Percentiles rank a stretch among this genome's conserved stretches.
Conservation (phyloP, 371 early-diverging fungal genomes). For the Basidiobolus meristosporus region DNA sequence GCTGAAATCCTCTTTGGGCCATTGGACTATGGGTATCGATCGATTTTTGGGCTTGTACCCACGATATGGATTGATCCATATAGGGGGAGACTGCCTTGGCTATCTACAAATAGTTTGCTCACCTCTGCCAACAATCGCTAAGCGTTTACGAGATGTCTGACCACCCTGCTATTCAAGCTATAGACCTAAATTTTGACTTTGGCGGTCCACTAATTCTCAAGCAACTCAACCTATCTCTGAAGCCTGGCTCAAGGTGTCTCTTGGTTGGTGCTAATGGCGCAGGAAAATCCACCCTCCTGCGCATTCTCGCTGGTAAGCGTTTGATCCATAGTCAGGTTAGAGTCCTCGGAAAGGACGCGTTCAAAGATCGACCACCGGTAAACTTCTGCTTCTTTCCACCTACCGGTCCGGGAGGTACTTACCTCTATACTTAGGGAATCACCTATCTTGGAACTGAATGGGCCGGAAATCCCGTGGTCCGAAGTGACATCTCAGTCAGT, state of each 20-base stretch:
- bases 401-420: neutral
- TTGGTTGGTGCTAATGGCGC: constrained; percentile 71
- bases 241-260: neutral
- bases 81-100: no score
- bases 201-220: no score
- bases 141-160: no score
- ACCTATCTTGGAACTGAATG: constrained; percentile 72
- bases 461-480: constrained; percentile 31
- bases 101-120: no score
- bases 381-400: constrained; percentile 2
- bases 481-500: constrained; percentile 41
- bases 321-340: constrained; percentile 27
- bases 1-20: no score
- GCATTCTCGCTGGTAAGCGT: constrained; percentile 62
- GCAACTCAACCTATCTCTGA: no score
- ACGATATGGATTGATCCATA: no score
- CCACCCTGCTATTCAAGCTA: no score
- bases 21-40: no score
- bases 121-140: no score
- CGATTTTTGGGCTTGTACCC: no score
- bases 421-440: constrained; percentile 18
- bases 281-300: constrained; percentile 77
- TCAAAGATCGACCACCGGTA: constrained; percentile 18
- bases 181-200: no score
- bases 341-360: constrained; percentile 41